Percentiles rank a stretch among this genome's conserved stretches.
Evolutionary conservation across 164 flowering plant species (phyloP).

Genomic region (Chimonanthus praecox): DNA sequence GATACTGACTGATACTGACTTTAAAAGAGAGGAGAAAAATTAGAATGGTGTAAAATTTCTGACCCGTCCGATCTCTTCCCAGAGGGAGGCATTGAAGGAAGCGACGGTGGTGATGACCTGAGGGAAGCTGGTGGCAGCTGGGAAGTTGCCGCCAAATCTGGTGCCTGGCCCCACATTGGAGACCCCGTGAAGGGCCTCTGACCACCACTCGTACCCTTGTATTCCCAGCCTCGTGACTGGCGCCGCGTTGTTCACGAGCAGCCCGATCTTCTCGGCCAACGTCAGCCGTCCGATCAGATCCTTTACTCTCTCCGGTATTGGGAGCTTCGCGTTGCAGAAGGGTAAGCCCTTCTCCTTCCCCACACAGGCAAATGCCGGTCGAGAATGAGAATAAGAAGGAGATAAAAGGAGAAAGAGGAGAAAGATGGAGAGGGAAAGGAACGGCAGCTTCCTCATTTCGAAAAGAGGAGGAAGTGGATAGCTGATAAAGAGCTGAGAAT

Average conservation of each 20-base stretch:
- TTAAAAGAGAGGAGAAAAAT: background rate
- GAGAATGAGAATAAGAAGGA: slow-evolving; percentile 7
- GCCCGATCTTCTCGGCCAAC: slow-evolving; percentile 59
- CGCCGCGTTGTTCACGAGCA: slow-evolving; percentile 67
- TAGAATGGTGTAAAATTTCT: slow-evolving; percentile 1
- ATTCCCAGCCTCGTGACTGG: slow-evolving; percentile 79
- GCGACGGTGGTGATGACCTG: slow-evolving; percentile 88
- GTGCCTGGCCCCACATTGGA: slow-evolving; percentile 85
- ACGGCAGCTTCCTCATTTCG: slow-evolving; percentile 4
- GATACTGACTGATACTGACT: background rate
- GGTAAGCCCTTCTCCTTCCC: slow-evolving; percentile 27
- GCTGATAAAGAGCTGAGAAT: background rate
- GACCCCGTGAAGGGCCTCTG: slow-evolving; percentile 93
- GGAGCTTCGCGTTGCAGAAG: slow-evolving; percentile 40
- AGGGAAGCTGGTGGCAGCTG: slow-evolving; percentile 87
- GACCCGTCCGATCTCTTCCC: slow-evolving; percentile 86
- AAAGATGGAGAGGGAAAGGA: background rate
- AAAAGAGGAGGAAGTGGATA: background rate
- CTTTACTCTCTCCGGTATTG: slow-evolving; percentile 38
- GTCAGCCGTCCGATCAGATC: slow-evolving; percentile 71
- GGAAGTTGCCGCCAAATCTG: slow-evolving; percentile 51
- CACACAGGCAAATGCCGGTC: slow-evolving; percentile 65
- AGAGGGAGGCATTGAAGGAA: slow-evolving; percentile 72
- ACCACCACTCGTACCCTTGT: slow-evolving; percentile 92
- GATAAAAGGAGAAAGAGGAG: background rate